Evolutionary conservation across 805 yeast species (phyloP).

Genomic region (Metschnikowia amazonensis): DNA sequence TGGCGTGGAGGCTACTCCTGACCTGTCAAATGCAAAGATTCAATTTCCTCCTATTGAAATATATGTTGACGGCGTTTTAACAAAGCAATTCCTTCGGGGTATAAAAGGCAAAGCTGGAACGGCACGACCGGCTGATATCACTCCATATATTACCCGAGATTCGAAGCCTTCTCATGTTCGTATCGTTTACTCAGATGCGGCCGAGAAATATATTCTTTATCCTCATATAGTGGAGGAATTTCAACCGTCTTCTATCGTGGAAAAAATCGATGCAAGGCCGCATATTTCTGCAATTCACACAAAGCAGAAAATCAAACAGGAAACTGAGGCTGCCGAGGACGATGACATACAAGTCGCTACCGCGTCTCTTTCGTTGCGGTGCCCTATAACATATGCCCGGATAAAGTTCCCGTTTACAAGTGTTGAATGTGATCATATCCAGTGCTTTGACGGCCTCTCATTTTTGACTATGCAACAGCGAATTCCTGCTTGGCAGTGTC

Average conservation of each 20-base stretch:
- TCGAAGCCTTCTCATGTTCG: conserved; percentile 36
- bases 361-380: conserved; percentile 62
- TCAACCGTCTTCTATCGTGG: conserved; percentile 22
- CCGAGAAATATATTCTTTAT: conserved; percentile 46
- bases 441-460: conserved; percentile 81
- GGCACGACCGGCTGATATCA: conserved; percentile 76
- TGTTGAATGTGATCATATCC: conserved; percentile 68
- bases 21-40: conserved; percentile 30
- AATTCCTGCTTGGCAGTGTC: conserved; percentile 85
- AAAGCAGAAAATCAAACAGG: conserved; percentile 39
- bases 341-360: conserved; percentile 70
- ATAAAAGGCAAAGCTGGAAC: conserved; percentile 75
- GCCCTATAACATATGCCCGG: conserved; percentile 73
- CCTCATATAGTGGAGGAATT: conserved; percentile 53
- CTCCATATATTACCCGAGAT: conserved; percentile 38
- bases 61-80: conserved; percentile 52
- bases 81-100: conserved; percentile 49
- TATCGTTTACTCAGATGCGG: conserved; percentile 56
- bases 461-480: conserved; percentile 73
- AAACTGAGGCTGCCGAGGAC: conserved; percentile 44
- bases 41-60: conserved; percentile 78
- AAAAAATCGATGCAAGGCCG: conserved; percentile 30
- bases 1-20: conserved; percentile 38
- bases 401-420: conserved; percentile 74
- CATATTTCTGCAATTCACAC: conserved; percentile 54